phyloP scores from a whole-genome alignment of 2,329 filamentous ascomycete genomes.

The Apiospora malaysiana region DNA sequence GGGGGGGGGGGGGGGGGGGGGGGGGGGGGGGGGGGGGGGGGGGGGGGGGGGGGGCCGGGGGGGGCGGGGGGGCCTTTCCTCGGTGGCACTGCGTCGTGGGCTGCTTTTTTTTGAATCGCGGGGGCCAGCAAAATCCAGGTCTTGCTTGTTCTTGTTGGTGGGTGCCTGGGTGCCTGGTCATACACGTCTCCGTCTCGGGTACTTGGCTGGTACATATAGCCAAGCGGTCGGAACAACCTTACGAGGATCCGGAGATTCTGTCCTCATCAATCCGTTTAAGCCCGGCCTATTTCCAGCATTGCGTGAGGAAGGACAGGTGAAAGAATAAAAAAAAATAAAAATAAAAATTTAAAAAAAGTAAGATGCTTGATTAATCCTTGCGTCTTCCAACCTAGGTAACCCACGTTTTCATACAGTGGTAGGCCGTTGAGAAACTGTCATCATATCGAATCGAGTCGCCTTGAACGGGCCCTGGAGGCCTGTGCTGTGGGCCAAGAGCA shows the following conservation, averaged over 20 bases:
- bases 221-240: slow-evolving; percentile 10
- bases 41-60: too few relatives aligned
- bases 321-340: background rate
- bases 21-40: too few relatives aligned
- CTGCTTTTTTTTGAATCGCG: slow-evolving; percentile 1
- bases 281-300: background rate
- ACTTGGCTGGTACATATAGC: slow-evolving; percentile 14
- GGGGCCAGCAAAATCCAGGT: slow-evolving; percentile 1
- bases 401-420: background rate
- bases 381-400: background rate
- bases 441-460: background rate
- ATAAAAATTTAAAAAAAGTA: background rate
- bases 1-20: too few relatives aligned
- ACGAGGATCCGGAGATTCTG: slow-evolving; percentile 8
- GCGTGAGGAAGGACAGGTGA: background rate
- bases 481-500: background rate
- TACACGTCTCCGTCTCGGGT: slow-evolving; percentile 10
- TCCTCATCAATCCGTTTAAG: background rate
- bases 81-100: background rate
- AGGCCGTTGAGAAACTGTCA: background rate
- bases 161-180: background rate
- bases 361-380: background rate
- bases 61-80: too few relatives aligned
- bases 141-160: too few relatives aligned
- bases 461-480: background rate